Evolutionary conservation across 1,284 basidiomycete species (phyloP).

Genomic region (Amylostereum chailletii): DNA sequence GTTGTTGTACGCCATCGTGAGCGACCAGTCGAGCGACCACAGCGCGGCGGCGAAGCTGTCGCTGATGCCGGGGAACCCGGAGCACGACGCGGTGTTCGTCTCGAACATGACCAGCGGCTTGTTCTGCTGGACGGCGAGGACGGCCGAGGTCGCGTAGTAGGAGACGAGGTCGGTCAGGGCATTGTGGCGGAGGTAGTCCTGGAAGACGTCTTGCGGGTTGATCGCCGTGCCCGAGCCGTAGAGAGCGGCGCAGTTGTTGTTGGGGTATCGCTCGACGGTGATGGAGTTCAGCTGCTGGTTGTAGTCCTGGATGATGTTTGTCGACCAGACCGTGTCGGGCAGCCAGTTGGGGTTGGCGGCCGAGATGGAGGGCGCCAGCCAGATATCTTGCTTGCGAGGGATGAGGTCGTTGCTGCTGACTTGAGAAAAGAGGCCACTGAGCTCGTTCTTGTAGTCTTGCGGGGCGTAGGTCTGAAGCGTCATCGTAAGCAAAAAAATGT

Average conservation of each 20-base stretch:
- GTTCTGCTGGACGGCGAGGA: constrained; percentile 30
- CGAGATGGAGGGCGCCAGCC: constrained; percentile 30
- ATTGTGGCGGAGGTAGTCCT: constrained; percentile 48
- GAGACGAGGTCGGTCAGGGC: constrained; percentile 33
- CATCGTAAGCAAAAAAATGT: constrained; percentile 3
- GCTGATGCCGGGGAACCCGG: constrained; percentile 42
- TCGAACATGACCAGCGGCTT: constrained; percentile 49
- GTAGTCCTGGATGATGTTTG: constrained; percentile 35
- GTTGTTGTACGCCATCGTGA: constrained; percentile 54
- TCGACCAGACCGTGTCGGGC: constrained; percentile 34
- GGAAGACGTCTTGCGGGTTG: constrained; percentile 44
- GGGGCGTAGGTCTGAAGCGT: constrained; percentile 32
- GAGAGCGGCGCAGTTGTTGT: constrained; percentile 26
- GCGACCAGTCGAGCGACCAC: constrained; percentile 58
- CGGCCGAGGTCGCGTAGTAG: constrained; percentile 40
- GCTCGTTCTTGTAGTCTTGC: constrained; percentile 41
- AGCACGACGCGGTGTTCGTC: constrained; percentile 46
- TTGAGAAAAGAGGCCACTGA: constrained; percentile 23
- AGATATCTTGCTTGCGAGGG: constrained; percentile 20
- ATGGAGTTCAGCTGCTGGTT: constrained; percentile 29
- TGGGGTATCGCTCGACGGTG: constrained; percentile 48
- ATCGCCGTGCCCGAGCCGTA: constrained; percentile 21
- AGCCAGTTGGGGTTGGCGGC: constrained; percentile 35
- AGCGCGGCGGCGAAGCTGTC: constrained; percentile 60
- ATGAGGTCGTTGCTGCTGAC: constrained; percentile 31